Conservation (phyloP, 2,329 filamentous ascomycete genomes). For the Leptoxyphium fumago region DNA sequence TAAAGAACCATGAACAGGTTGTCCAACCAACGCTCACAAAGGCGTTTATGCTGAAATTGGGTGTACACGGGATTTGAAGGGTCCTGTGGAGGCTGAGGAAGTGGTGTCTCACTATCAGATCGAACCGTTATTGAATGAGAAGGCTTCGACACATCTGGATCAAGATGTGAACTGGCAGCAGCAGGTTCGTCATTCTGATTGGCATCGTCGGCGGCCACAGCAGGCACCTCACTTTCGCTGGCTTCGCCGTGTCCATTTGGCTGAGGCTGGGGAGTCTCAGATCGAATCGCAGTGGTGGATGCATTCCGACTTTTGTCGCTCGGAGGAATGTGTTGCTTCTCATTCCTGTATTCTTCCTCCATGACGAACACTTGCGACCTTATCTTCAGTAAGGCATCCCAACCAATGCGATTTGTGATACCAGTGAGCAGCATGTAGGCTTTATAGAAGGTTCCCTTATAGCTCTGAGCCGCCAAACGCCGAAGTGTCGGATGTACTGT, state of each 20-base stretch:
- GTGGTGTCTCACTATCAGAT: slow-evolving; percentile 17
- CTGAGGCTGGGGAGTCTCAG: slow-evolving; percentile 37
- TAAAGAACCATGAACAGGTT: slow-evolving; percentile 99
- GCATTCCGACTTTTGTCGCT: slow-evolving; percentile 49
- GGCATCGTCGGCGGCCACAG: slow-evolving; percentile 6
- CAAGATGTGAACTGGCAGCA: slow-evolving; percentile 15
- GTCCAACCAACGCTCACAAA: slow-evolving; percentile 95
- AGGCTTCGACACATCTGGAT: slow-evolving; percentile 22
- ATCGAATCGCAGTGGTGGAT: slow-evolving; percentile 64
- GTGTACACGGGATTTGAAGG: slow-evolving; percentile 61
- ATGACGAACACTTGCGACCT: slow-evolving; percentile 97
- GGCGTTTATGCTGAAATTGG: slow-evolving; percentile 88
- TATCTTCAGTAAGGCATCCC: slow-evolving; percentile 90
- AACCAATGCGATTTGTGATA: slow-evolving; percentile 91
- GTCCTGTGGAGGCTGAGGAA: slow-evolving; percentile 24
- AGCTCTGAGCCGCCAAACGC: slow-evolving; percentile 72
- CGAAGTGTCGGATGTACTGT: slow-evolving; percentile 76
- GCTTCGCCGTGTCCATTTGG: slow-evolving; percentile 26
- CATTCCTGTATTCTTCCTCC: slow-evolving; percentile 94
- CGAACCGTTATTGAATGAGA: slow-evolving; percentile 18
- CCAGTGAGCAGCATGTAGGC: slow-evolving; percentile 90
- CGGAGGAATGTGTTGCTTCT: slow-evolving; percentile 47
- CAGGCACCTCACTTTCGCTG: slow-evolving; percentile 20
- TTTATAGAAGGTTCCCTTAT: slow-evolving; percentile 90
- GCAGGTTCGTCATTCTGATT: slow-evolving; percentile 14